Evolutionary conservation across 176 grass and related monocot genomes (phyloP), one percentile per base, ranked within the genome.

Genomic region (Eragrostis nindensis): DNA sequence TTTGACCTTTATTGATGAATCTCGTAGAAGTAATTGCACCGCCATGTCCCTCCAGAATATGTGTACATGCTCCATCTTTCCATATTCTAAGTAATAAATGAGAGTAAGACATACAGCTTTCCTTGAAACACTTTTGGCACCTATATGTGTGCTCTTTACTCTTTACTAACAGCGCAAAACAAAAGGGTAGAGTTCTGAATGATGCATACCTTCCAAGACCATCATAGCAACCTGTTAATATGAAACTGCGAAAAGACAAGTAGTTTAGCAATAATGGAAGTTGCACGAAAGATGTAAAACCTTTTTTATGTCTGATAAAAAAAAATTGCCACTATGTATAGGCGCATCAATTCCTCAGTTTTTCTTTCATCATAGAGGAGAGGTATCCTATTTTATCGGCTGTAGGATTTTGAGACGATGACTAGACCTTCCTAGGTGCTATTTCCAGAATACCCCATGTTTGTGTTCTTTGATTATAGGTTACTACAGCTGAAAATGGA

Each of bases 211-310:
- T 93, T 74, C 92, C 79, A 79, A 93, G 71, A 68, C 90, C 86
- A 80, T 99, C 96, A 25, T 93, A 95, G 77, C 86, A 93, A 54
- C 96, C 96, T 56, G 96, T 91, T 67, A 99, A 84, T 90, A 99
- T 74, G 62, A 88, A 91, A 78, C 96, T 99, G 96, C 57, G 75
- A 91, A 86, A 86, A 53, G 16, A 83, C 10, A 38, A 72, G 32
- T 36, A 36, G 41, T 45, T 89, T 78, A 89, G 66, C 30, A 44
- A 66, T 78, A 57, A 8, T 67, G 21, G 13, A 82, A 82, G 41
- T 5, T 1, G 71, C 18, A 36, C 42, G 66, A 55, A 81, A 44
- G 13, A n/a, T 36, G 4, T 36, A 36, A 49, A 12, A 2, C 66
- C 11, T 71, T 71, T 29, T 66, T 11, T 24, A 72, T 43, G 57